Base-by-base conservation (phyloP, 371 early-diverging fungal genomes). In the Mycotypha africana region DNA sequence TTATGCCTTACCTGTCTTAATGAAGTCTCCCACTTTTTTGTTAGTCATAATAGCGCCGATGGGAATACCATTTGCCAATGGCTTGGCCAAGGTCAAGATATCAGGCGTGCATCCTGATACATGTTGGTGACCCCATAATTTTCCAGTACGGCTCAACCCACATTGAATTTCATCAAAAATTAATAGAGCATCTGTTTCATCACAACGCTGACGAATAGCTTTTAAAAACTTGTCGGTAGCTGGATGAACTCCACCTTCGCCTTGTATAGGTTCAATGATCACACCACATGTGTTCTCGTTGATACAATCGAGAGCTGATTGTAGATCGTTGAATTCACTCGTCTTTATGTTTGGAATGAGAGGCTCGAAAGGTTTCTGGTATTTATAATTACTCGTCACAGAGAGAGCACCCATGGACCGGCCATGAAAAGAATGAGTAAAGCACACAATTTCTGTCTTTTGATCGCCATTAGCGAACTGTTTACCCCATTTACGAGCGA, bases 161-260 rank as follows among this genome's bases (percentile, higher is more conserved):
- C 94, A 93, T 91, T 97, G 97, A 55, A 97, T 92, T 75, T 97
- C 97, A 74, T 97, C 97, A 62, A 74, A 91, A 45, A 96, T 94
- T 61, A 97, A 70, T 39, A 95, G 42, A 4, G 90, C 88, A 12
- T 86, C 88, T 16, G 84, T 82, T 42, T 90, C 80, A 56, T 89
- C 76, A 62, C 95, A 94, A 15, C 82, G 74, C 26, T 77, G 59
- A 28, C 93, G 80, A 32, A 95, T 49, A 6, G 83, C 81, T 39
- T 76, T 58, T 51, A 96, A 58, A 52, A 94, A 96, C 28, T 81
- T 86, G 2, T 62, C 56, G 0, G 62, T 67, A 0, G 90, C 90
- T 20, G 71, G 53, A 51, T 79, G 76, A 42, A 97, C 74, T 46
- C 97, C 96, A 42, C 95, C 98, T 62, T 97, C 97, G 28, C 98